A percentile compares a stretch with the other conserved stretches of the same genome.
Evolutionary conservation across 148 eudicot genomes (phyloP).

Genomic region (Fagopyrum homotropicum): DNA sequence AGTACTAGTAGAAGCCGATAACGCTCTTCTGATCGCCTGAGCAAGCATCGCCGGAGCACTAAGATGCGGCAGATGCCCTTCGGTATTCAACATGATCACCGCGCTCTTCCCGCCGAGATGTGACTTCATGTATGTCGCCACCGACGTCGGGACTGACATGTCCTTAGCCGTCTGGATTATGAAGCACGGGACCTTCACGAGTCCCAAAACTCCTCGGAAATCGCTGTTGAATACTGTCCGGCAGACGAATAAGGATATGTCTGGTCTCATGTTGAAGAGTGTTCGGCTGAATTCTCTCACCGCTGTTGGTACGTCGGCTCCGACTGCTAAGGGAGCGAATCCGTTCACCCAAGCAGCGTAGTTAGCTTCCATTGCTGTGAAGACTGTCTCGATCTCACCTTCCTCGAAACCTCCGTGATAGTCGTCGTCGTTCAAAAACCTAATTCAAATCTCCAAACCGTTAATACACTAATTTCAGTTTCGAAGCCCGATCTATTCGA

Average conservation of each 20-base stretch:
- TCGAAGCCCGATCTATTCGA: not conserved
- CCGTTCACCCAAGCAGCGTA: conserved; percentile 89
- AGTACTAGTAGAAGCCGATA: conserved; percentile 9
- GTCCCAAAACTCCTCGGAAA: conserved; percentile 57
- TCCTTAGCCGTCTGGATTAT: conserved; percentile 78
- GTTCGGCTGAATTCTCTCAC: conserved; percentile 91
- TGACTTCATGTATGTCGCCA: conserved; percentile 62
- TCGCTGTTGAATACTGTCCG: conserved; percentile 68
- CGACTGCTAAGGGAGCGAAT: conserved; percentile 83
- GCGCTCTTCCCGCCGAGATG: conserved; percentile 67
- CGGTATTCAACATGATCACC: conserved; percentile 55
- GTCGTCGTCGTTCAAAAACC: conserved; percentile 73
- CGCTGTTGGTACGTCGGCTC: conserved; percentile 89
- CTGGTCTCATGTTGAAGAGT: conserved; percentile 89
- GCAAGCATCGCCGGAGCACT: conserved; percentile 70
- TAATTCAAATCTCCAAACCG: conserved; percentile 10
- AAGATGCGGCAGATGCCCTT: conserved; percentile 90
- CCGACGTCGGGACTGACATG: conserved; percentile 76
- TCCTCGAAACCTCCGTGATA: conserved; percentile 87
- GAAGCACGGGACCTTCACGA: conserved; percentile 75
- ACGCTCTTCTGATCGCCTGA: conserved; percentile 44
- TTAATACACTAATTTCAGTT: not conserved
- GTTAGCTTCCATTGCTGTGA: conserved; percentile 82
- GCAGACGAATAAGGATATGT: conserved; percentile 69
- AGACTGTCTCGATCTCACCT: conserved; percentile 63